Evolutionary conservation across 768 basidiomycete species (phyloP).

Genomic region (Calocybe gangraenosa): DNA sequence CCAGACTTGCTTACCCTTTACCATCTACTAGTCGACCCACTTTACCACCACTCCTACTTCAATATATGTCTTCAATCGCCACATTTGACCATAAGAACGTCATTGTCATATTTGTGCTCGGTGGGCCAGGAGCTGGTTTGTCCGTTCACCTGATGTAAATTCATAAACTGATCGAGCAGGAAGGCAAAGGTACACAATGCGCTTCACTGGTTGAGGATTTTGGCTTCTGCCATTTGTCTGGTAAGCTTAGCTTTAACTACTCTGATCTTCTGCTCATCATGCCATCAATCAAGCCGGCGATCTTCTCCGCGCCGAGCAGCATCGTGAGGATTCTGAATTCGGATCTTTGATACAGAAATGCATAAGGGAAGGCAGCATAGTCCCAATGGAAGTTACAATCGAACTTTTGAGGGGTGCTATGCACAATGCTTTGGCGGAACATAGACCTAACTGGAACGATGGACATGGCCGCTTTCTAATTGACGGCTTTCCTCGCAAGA

Average conservation of each 20-base stretch:
- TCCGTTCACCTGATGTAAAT: constrained; percentile 1
- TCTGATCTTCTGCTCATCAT: constrained; percentile 7
- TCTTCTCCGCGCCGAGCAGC: constrained; percentile 91
- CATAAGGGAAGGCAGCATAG: constrained; percentile 90
- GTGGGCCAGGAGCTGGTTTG: constrained; percentile 92
- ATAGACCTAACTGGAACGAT: constrained; percentile 53
- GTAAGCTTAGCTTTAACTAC: constrained; percentile 34
- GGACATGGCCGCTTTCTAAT: constrained; percentile 87
- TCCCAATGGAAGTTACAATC: constrained; percentile 95
- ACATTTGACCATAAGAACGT: constrained; percentile 72
- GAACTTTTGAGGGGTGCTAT: constrained; percentile 95
- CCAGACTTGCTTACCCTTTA: too few species aligned
- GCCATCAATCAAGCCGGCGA: constrained; percentile 72
- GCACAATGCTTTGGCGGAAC: constrained; percentile 49
- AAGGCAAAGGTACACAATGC: constrained; percentile 97
- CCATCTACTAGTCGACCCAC: too few species aligned
- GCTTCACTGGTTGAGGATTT: constrained; percentile 78
- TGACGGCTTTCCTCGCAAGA: constrained; percentile 97
- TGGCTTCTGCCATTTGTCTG: constrained; percentile 90
- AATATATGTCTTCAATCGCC: constrained; percentile 12
- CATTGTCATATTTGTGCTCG: constrained; percentile 90
- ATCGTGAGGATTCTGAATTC: constrained; percentile 76
- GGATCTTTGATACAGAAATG: constrained; percentile 82
- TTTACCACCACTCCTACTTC: too few species aligned
- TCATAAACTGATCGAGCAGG: constrained; percentile 1